Conservation (phyloP, 768 basidiomycete genomes). For the Tephrocybe sp. region DNA sequence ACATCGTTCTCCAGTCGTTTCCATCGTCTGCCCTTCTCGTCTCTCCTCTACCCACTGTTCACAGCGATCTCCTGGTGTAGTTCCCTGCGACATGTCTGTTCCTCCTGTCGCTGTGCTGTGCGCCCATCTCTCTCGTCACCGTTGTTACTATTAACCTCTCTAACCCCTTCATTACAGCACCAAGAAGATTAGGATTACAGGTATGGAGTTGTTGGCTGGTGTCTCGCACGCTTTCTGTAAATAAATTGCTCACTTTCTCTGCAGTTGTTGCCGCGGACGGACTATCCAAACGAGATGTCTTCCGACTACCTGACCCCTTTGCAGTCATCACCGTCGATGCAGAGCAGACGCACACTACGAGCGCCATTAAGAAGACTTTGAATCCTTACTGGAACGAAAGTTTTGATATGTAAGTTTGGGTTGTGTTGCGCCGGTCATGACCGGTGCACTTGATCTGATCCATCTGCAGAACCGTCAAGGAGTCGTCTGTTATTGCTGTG, state of each 20-base stretch:
- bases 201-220: slow-evolving; percentile 34
- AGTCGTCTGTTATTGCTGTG: slow-evolving; percentile 95
- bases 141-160: slow-evolving; percentile 1
- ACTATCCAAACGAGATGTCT: slow-evolving; percentile 91
- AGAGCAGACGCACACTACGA: slow-evolving; percentile 95
- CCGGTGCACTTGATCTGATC: slow-evolving; percentile 3
- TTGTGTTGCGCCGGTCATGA: neutral
- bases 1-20: slow-evolving; percentile 3
- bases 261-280: slow-evolving; percentile 95
- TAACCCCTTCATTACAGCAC: slow-evolving; percentile 30
- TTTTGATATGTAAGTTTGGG: slow-evolving; percentile 82
- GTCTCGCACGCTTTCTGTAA: neutral
- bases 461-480: slow-evolving; percentile 78
- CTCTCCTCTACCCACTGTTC: neutral
- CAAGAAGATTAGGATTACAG: slow-evolving; percentile 80
- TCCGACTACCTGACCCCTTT: slow-evolving; percentile 95
- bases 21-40: neutral
- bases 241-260: slow-evolving; percentile 5
- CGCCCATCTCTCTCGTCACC: slow-evolving; percentile 16
- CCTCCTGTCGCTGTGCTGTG: slow-evolving; percentile 43
- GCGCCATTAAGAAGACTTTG: slow-evolving; percentile 93
- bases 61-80: neutral
- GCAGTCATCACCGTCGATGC: slow-evolving; percentile 98
- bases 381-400: slow-evolving; percentile 98
- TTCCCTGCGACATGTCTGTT: slow-evolving; percentile 38